A percentile compares a stretch with the other conserved stretches of the same genome.
These are phyloP conservation scores for Trichomonas vaginalis DNA, from an alignment of 208 protist genomes.

Conservation along the genomic window DNA sequence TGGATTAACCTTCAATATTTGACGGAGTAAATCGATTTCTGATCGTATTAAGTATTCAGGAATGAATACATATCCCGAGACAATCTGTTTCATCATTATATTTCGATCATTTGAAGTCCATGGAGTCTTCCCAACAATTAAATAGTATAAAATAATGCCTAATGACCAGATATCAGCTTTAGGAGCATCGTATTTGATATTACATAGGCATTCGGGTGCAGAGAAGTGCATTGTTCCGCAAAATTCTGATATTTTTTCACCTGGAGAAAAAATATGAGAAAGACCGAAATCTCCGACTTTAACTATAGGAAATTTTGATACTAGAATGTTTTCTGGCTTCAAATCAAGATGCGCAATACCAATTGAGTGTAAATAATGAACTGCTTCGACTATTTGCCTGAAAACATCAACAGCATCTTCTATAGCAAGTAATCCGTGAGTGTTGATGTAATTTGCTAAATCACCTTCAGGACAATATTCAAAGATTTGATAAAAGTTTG, in stretches of 20 bases:
- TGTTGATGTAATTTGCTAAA: background rate
- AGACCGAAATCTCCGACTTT: background rate
- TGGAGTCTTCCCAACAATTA: background rate
- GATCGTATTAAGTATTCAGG: background rate
- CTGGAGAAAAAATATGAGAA: background rate
- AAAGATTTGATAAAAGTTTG: background rate
- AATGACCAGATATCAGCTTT: background rate
- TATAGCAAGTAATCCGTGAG: background rate
- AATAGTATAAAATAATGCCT: background rate
- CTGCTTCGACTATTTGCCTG: background rate
- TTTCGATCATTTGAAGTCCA: background rate
- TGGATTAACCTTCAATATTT: background rate
- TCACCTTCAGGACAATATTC: background rate
- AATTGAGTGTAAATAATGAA: background rate
- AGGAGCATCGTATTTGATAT: background rate
- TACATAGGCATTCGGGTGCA: background rate
- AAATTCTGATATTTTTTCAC: background rate
- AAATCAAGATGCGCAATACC: background rate
- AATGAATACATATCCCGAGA: background rate
- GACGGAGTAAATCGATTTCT: background rate
- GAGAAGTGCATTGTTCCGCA: background rate
- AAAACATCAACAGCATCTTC: background rate
- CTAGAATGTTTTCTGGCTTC: background rate
- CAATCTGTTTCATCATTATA: background rate
- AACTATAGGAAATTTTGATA: background rate